A percentile compares a stretch with the other conserved stretches of the same genome.
Evolutionary conservation across 140 eudicot genomes (phyloP).

Genomic region (Ambrosia hybrid): DNA sequence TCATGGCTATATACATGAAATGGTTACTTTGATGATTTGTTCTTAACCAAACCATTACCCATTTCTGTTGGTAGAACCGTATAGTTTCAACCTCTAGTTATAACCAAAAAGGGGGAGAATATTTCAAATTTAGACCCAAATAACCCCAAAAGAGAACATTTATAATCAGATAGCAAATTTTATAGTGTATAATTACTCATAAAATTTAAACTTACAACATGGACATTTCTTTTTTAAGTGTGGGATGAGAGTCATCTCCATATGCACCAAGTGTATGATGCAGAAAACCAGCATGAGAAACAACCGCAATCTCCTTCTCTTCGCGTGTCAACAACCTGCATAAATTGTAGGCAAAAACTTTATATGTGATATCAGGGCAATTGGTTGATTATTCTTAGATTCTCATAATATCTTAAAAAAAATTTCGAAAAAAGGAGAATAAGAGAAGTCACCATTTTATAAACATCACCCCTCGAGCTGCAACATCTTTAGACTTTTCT

Average conservation of each 20-base stretch:
- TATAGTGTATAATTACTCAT: not conserved
- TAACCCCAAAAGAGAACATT: not conserved
- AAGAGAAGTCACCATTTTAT: slow-evolving; percentile 59
- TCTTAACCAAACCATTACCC: too few species aligned
- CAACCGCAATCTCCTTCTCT: slow-evolving; percentile 92
- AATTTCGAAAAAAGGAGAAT: slow-evolving; percentile 6
- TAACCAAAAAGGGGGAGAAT: not conserved
- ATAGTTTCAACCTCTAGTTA: not conserved
- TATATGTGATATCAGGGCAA: not conserved
- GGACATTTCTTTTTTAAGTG: slow-evolving; percentile 67
- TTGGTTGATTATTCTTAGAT: not conserved
- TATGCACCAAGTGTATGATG: slow-evolving; percentile 60
- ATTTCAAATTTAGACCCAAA: not conserved
- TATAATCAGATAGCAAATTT: not conserved
- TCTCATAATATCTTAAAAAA: not conserved
- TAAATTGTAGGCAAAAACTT: not conserved
- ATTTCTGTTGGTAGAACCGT: too few species aligned
- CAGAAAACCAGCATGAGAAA: slow-evolving; percentile 83
- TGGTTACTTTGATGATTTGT: not conserved
- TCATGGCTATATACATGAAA: not conserved
- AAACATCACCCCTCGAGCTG: slow-evolving; percentile 75
- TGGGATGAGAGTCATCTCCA: slow-evolving; percentile 82
- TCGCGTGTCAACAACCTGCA: slow-evolving; percentile 78
- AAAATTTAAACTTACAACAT: slow-evolving; percentile 59
- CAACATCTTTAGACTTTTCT: slow-evolving; percentile 73